Conservation (phyloP, 495 filamentous ascomycete species). For the Glonium stellatum region DNA sequence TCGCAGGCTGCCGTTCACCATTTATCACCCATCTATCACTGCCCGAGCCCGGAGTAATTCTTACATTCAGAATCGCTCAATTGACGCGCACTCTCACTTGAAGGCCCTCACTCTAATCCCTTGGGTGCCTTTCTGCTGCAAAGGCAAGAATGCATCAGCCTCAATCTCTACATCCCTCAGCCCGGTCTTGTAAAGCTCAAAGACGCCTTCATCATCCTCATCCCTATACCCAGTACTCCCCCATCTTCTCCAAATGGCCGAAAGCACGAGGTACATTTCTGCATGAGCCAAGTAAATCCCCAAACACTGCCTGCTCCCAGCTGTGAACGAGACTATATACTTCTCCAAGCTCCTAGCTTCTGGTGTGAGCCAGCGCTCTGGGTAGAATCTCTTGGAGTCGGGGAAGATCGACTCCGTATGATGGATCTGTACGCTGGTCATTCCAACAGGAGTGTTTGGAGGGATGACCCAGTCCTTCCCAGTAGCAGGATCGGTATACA, state of each 20-base stretch:
- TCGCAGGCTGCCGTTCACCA: no score
- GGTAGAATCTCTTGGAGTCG: conserved; percentile 36
- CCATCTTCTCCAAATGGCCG: conserved; percentile 12
- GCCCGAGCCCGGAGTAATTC: no score
- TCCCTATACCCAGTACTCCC: background rate
- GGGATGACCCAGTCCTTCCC: conserved; percentile 11
- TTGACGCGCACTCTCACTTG: background rate
- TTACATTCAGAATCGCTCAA: background rate
- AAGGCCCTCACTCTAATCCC: conserved; percentile 9
- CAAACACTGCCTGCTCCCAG: conserved; percentile 9
- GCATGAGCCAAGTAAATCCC: conserved; percentile 13
- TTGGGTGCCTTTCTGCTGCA: conserved; percentile 6
- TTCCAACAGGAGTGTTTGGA: conserved; percentile 21
- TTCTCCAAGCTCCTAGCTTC: conserved; percentile 3
- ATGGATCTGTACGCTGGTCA: conserved; percentile 24
- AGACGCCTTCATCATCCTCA: background rate
- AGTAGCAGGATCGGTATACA: conserved; percentile 26
- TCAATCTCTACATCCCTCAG: conserved; percentile 9
- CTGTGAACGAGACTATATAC: conserved; percentile 11
- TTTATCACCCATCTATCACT: no score
- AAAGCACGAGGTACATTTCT: conserved; percentile 6
- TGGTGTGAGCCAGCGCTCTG: conserved; percentile 40
- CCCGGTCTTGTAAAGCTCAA: conserved; percentile 17
- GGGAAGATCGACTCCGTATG: conserved; percentile 36
- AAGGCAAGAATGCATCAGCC: conserved; percentile 8